phyloP scores from a whole-genome alignment of 129 eudicot species.

The Centaurea solstitialis region DNA sequence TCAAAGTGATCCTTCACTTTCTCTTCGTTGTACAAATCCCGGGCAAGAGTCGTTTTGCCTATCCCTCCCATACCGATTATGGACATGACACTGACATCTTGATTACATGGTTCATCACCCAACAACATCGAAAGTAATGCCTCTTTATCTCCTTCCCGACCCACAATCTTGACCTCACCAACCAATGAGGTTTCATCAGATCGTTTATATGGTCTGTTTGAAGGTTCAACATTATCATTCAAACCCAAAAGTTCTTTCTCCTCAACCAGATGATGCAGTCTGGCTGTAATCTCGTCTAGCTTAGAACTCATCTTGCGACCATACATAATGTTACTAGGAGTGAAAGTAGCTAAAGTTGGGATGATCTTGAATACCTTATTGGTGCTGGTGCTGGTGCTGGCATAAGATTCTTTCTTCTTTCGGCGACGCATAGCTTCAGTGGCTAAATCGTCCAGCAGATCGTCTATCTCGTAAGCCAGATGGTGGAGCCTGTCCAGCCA shows the following conservation, averaged over 20 bases:
- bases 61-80: neutral
- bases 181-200: slow-evolving; percentile 32
- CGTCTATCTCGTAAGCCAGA: too few species aligned
- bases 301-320: too few species aligned
- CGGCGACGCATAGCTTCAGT: too few species aligned
- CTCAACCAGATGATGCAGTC: neutral
- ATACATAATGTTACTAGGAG: neutral
- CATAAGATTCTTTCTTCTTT: too few species aligned
- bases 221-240: neutral
- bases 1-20: neutral
- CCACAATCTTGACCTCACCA: slow-evolving; percentile 22
- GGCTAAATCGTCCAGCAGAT: too few species aligned
- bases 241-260: slow-evolving; percentile 23
- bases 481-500: too few species aligned
- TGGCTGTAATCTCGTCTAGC: too few species aligned
- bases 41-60: neutral
- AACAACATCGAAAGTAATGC: neutral
- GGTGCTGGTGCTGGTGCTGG: too few species aligned
- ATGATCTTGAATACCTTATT: neutral
- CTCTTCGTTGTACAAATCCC: neutral
- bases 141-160: slow-evolving; percentile 36
- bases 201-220: neutral
- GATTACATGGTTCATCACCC: neutral
- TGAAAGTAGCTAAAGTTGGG: neutral
- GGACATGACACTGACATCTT: neutral